Conservation (phyloP, 495 filamentous ascomycete species). For the Penicillium riverlandense region DNA sequence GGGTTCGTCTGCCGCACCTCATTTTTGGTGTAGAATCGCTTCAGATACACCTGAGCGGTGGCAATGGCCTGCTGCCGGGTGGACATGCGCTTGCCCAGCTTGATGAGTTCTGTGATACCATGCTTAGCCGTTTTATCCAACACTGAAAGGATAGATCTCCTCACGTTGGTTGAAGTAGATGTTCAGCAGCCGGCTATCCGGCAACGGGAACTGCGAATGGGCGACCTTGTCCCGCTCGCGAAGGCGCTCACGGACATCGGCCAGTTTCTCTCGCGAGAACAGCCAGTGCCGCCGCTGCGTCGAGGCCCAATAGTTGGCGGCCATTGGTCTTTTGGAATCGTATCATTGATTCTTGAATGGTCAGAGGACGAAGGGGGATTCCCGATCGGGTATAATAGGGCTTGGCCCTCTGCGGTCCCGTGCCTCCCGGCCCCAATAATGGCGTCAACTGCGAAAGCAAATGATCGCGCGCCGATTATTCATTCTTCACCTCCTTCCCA, state of each 20-base stretch:
- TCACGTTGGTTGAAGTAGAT: constrained; percentile 88
- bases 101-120: constrained; percentile 59
- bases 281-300: constrained; percentile 87
- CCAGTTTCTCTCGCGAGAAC: constrained; percentile 73
- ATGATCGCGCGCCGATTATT: constrained; percentile 33
- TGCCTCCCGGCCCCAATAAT: constrained; percentile 14
- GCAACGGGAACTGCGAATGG: constrained; percentile 72
- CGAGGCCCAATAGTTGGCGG: constrained; percentile 94
- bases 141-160: constrained; percentile 4
- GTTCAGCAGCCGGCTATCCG: constrained; percentile 72
- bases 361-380: background rate
- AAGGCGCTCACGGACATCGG: constrained; percentile 61
- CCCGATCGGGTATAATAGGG: constrained; percentile 34
- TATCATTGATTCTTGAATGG: no score
- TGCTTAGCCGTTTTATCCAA: constrained; percentile 1
- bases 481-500: constrained; percentile 12
- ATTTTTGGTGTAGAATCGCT: constrained; percentile 86
- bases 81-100: constrained; percentile 68
- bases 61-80: constrained; percentile 88
- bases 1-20: constrained; percentile 91
- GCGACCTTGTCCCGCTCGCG: constrained; percentile 64
- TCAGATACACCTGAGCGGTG: constrained; percentile 90
- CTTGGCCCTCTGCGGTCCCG: constrained; percentile 25
- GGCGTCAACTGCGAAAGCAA: constrained; percentile 30
- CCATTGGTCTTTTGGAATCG: constrained; percentile 43